Percentiles rank a stretch among this genome's conserved stretches.
phyloP scores from a whole-genome alignment of 2,329 filamentous ascomycete genomes.

The Fusarium haematococcum region DNA sequence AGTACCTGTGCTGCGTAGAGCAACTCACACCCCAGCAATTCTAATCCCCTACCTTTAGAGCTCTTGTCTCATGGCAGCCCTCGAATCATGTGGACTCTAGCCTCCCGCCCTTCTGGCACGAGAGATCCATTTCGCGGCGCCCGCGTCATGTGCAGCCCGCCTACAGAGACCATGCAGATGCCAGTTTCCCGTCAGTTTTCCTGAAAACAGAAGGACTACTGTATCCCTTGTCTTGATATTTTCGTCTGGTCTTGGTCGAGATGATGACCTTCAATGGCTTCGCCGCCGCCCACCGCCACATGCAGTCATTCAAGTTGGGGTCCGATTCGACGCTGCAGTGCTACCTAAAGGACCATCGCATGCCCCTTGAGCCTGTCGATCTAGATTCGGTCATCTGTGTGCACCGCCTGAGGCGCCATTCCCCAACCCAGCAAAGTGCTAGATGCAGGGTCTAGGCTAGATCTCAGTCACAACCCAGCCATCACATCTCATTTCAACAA shows the following conservation, averaged over 20 bases:
- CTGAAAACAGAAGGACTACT: constrained; percentile 7
- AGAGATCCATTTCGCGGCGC: background rate
- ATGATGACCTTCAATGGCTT: constrained; percentile 19
- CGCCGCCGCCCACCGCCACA: constrained; percentile 3
- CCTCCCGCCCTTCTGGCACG: constrained; percentile 21
- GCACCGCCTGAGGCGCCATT: constrained; percentile 5
- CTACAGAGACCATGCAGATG: constrained; percentile 8
- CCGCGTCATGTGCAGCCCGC: constrained; percentile 9
- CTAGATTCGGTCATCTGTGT: constrained; percentile 9
- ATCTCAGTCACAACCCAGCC: constrained; percentile 20
- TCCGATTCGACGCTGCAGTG: background rate
- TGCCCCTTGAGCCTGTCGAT: background rate
- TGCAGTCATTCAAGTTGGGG: background rate
- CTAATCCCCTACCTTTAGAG: background rate
- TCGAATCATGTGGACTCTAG: background rate
- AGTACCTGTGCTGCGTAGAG: background rate
- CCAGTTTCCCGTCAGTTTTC: constrained; percentile 21
- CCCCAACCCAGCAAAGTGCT: constrained; percentile 9
- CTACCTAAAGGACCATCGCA: background rate
- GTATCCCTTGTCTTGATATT: constrained; percentile 8
- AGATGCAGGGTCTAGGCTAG: constrained; percentile 19
- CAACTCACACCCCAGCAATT: background rate
- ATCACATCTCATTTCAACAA: constrained; percentile 31
- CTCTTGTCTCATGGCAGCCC: constrained; percentile 11
- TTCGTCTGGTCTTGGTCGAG: constrained; percentile 11